Base-by-base conservation (phyloP, 345 rosid genomes). In the Eucalyptus virginea region DNA sequence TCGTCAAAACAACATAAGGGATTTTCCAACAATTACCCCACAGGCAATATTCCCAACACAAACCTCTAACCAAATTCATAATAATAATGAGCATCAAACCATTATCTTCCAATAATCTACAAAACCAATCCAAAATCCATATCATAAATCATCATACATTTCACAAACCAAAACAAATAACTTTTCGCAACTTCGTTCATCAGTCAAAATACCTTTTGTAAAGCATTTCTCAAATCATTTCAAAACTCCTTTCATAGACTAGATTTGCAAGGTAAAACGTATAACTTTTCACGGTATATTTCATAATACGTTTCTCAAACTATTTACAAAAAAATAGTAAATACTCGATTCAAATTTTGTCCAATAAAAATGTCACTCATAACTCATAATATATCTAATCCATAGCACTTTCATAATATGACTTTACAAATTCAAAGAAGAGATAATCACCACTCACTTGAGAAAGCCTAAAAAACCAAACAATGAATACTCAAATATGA, bases 301-400 rank as follows among this genome's bases (percentile, higher is more conserved):
- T 11, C 7, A 26, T 11, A 60, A 60, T 0, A 11, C 15, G 3
- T 60, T 60, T 60, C 67, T 60, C 4, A 60, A 60, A 60, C 67
- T 28, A 26, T 28, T 11, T 28, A 60, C 67, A 60, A 1, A 60
- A 60, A 28, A 60, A 1, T 60, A 28, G 32, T 60, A 60, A 58
- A 60, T 60, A 11, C 67, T 1, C 8, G 0, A 60, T 26, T 28
- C 16, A 11, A 12, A 28, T 60, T 60, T 28, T 28, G 2, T 6
- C 0, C 15, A 28, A 0, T 11, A 60, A 60, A 26, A 28, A 2
- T 60, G n/a, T 1, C 16, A 11, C n/a, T 60, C 67, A 11, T 24
- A 56, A 56, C 30, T 56, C 11, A 23, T 58, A 28, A 60, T 10
- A 60, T 60, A 60, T 28, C 15, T 28, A 28, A 28, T 28, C n/a